These are phyloP conservation scores for Chrysoporthe austroafricana DNA, from an alignment of 2,329 filamentous ascomycete species.

Conservation along the genomic window DNA sequence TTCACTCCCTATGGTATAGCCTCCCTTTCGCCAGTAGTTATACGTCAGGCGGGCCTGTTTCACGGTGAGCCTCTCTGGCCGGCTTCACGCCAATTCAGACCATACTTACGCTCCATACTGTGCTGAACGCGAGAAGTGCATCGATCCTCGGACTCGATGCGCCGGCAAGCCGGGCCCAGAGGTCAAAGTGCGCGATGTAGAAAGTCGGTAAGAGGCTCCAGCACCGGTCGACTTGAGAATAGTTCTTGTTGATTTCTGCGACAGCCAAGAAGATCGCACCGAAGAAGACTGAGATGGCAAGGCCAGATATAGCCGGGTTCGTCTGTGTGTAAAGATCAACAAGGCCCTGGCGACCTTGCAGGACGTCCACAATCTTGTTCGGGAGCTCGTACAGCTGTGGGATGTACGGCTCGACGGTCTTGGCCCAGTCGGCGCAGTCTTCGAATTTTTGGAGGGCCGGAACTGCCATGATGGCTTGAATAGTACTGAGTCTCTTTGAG, in stretches of 20 bases:
- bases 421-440: constrained; percentile 77
- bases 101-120: constrained; percentile 76
- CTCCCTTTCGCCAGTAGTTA: constrained; percentile 96
- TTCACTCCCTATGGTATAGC: constrained; percentile 85
- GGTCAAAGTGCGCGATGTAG: constrained; percentile 81
- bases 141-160: constrained; percentile 73
- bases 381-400: constrained; percentile 73
- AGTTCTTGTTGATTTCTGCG: constrained; percentile 89
- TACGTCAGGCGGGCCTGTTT: constrained; percentile 77
- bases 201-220: constrained; percentile 90
- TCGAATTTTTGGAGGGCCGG: constrained; percentile 70
- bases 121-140: constrained; percentile 69
- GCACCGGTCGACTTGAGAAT: constrained; percentile 91
- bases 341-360: constrained; percentile 64
- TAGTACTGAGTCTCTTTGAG: not conserved
- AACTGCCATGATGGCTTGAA: constrained; percentile 61
- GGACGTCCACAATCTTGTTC: constrained; percentile 61
- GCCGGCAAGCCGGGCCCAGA: constrained; percentile 80
- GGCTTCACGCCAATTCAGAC: not conserved
- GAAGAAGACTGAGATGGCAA: constrained; percentile 74
- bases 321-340: constrained; percentile 77
- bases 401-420: constrained; percentile 76
- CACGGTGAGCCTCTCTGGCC: constrained; percentile 31
- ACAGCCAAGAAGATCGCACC: constrained; percentile 72
- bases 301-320: constrained; percentile 79